phyloP scores from a whole-genome alignment of 2,329 filamentous ascomycete genomes.

The Lasiodiplodia theobromae region DNA sequence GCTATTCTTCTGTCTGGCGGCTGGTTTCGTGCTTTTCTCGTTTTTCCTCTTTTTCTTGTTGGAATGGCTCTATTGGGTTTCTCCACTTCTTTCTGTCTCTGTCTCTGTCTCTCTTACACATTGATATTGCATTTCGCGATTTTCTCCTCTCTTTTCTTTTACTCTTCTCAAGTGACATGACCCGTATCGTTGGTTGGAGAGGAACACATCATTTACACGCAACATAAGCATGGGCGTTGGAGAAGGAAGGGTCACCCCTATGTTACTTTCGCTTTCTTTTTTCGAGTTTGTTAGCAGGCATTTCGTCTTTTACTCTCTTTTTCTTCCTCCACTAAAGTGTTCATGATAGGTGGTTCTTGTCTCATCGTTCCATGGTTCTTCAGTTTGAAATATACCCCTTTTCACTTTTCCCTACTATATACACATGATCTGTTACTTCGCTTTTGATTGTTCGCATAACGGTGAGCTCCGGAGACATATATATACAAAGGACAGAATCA shows the following conservation, averaged over 20 bases:
- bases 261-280: not conserved
- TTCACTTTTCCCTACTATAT: too few relatives aligned
- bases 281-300: too few relatives aligned
- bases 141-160: not conserved
- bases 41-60: not conserved
- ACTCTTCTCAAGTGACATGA: not conserved
- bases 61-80: not conserved
- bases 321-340: too few relatives aligned
- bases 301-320: too few relatives aligned
- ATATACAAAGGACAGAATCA: too few relatives aligned
- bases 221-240: conserved; percentile 1
- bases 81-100: not conserved
- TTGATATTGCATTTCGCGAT: not conserved
- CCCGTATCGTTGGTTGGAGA: not conserved
- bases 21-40: not conserved
- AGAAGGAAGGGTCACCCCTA: not conserved
- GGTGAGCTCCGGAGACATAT: too few relatives aligned
- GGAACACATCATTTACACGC: not conserved
- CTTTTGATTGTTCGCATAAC: too few relatives aligned
- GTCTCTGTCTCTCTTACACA: not conserved
- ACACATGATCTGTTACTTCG: too few relatives aligned
- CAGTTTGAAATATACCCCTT: too few relatives aligned
- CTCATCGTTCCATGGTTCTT: too few relatives aligned
- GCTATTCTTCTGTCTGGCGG: not conserved
- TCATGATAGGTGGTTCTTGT: too few relatives aligned